Percentiles rank a stretch among this genome's conserved stretches.
Conservation (phyloP, 2,329 filamentous ascomycete genomes). For the Hypoxylon rubiginosum region DNA sequence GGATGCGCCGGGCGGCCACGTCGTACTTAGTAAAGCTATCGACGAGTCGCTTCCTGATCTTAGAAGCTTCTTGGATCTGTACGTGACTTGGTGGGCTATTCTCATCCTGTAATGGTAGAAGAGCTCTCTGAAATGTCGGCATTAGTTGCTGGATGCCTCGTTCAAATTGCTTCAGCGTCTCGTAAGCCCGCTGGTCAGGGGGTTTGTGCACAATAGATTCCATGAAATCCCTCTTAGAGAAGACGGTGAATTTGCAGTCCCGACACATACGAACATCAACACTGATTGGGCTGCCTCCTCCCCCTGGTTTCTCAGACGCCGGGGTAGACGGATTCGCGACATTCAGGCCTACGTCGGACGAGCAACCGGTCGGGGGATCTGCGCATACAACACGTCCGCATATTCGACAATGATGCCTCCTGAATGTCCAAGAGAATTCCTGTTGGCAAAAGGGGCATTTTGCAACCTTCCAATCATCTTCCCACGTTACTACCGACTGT, state of each 20-base stretch:
- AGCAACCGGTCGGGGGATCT: conserved; percentile 86
- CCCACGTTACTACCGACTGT: conserved; percentile 94
- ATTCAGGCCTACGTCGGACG: conserved; percentile 83
- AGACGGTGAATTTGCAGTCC: conserved; percentile 78
- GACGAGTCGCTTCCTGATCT: conserved; percentile 88
- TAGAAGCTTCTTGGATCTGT: conserved; percentile 87
- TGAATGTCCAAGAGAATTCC: conserved; percentile 93
- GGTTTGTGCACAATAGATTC: conserved; percentile 76
- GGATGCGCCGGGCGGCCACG: conserved; percentile 81
- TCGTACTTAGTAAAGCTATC: conserved; percentile 93
- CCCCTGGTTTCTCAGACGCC: conserved; percentile 60
- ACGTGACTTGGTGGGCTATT: conserved; percentile 65
- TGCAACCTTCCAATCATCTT: conserved; percentile 84
- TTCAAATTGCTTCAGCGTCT: conserved; percentile 88
- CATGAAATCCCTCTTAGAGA: conserved; percentile 80
- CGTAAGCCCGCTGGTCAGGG: conserved; percentile 83
- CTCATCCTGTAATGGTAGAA: conserved; percentile 76
- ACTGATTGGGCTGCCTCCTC: conserved; percentile 60
- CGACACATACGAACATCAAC: conserved; percentile 93
- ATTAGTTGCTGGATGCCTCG: conserved; percentile 85
- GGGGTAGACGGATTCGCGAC: conserved; percentile 68
- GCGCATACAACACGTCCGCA: conserved; percentile 95
- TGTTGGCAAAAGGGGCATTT: conserved; percentile 96
- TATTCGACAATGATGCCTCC: conserved; percentile 93
- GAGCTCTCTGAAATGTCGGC: conserved; percentile 84